phyloP scores from a whole-genome alignment of 371 early-diverging fungal genomes.

The Apophysomyces ossiformis region DNA sequence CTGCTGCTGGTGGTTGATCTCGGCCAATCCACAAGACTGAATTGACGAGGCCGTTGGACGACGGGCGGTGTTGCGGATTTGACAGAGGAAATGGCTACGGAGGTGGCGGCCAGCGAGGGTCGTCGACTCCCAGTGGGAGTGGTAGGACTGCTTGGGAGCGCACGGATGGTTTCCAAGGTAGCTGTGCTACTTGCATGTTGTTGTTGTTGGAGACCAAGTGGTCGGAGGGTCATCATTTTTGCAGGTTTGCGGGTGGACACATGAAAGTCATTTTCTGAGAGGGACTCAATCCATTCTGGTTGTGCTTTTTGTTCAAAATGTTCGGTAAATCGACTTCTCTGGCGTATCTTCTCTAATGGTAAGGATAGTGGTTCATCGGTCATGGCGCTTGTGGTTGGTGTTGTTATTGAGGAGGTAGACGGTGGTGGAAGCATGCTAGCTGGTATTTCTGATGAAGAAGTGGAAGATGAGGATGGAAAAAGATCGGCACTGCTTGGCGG shows the following conservation, averaged over 20 bases:
- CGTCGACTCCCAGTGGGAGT: slow-evolving; percentile 8
- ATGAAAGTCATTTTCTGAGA: slow-evolving; percentile 16
- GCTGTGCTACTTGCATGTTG: slow-evolving; percentile 11
- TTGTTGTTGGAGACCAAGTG: slow-evolving; percentile 6
- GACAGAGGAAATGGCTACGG: neutral
- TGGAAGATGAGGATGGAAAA: too few relatives aligned
- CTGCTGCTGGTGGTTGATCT: slow-evolving; percentile 1
- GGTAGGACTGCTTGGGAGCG: neutral
- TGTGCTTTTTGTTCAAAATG: slow-evolving; percentile 37
- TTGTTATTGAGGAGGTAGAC: too few relatives aligned
- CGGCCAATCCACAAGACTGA: slow-evolving; percentile 2
- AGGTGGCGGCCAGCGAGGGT: neutral
- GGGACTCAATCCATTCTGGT: slow-evolving; percentile 21
- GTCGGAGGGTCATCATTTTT: slow-evolving; percentile 3
- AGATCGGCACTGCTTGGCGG: neutral
- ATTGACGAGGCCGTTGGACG: slow-evolving; percentile 11
- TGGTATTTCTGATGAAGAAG: slow-evolving; percentile 5
- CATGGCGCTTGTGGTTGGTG: too few relatives aligned
- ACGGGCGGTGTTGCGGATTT: neutral
- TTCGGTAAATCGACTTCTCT: slow-evolving; percentile 34
- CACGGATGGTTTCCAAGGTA: slow-evolving; percentile 13
- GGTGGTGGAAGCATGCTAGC: neutral
- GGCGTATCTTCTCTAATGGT: neutral
- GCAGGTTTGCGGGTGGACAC: slow-evolving; percentile 13
- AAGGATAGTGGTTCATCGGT: slow-evolving; percentile 14